A percentile compares a stretch with the other conserved stretches of the same genome.
phyloP scores from a whole-genome alignment of 2,329 filamentous ascomycete species.

The Diaporthe sp. region DNA sequence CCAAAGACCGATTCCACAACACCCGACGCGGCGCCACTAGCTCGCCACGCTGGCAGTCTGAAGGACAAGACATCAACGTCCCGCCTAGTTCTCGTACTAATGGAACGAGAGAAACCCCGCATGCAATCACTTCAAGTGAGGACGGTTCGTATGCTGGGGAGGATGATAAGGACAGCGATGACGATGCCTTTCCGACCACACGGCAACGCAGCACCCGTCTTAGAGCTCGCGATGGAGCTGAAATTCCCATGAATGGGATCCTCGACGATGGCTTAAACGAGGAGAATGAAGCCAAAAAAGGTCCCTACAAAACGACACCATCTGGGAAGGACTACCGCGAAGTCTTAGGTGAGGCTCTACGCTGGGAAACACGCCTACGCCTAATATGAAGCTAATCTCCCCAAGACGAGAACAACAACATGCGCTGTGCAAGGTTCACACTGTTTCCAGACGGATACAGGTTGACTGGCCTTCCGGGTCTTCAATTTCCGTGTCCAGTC shows the following conservation, averaged over 20 bases:
- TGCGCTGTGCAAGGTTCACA: not conserved
- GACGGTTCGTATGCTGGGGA: not conserved
- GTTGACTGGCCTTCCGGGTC: no score
- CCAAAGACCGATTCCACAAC: not conserved
- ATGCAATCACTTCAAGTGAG: not conserved
- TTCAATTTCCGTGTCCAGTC: not conserved
- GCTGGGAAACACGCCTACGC: not conserved
- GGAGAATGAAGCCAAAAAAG: not conserved
- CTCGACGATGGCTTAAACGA: not conserved
- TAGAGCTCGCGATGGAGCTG: not conserved
- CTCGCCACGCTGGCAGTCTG: not conserved
- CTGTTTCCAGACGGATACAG: not conserved
- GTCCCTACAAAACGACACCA: not conserved
- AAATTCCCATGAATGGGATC: no score
- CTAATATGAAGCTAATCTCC: not conserved
- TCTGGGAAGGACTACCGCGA: not conserved
- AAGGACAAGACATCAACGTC: no score
- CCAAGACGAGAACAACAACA: not conserved
- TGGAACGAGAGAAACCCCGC: not conserved
- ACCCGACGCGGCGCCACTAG: not conserved
- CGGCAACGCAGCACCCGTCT: not conserved
- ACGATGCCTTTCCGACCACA: not conserved
- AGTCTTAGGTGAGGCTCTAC: not conserved
- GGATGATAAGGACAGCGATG: not conserved
- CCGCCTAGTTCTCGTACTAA: not conserved